Percentiles rank a stretch among this genome's conserved stretches.
These are phyloP conservation scores for Cryptosporidium felis DNA, from an alignment of 169 alveolate genomes.

Conservation along the genomic window DNA sequence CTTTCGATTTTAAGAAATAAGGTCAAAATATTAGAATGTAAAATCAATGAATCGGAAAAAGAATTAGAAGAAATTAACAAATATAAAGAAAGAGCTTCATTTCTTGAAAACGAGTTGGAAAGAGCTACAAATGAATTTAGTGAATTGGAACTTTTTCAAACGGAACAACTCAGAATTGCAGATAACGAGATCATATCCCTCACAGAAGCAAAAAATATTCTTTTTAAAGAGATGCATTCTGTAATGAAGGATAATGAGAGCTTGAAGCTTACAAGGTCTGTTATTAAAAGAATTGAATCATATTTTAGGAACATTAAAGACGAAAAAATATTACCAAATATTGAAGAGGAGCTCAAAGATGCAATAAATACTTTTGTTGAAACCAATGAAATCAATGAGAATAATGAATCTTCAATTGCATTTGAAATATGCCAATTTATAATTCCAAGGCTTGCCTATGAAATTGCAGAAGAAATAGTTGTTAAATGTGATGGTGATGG, in stretches of 20 bases:
- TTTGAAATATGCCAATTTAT: constrained; percentile 53
- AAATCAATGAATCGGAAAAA: constrained; percentile 1
- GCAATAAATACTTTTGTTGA: background rate
- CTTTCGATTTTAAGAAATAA: background rate
- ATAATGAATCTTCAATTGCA: background rate
- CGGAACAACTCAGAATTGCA: constrained; percentile 63
- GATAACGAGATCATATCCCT: constrained; percentile 36
- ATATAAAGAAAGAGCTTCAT: background rate
- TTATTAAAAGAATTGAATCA: constrained; percentile 33
- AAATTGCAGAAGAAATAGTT: constrained; percentile 69
- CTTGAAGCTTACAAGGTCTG: constrained; percentile 46
- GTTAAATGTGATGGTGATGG: background rate
- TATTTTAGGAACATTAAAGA: constrained; percentile 18
- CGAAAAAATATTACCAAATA: constrained; percentile 29
- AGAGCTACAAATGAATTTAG: constrained; percentile 39
- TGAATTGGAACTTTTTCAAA: constrained; percentile 57
- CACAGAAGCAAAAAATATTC: constrained; percentile 28
- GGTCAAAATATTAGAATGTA: constrained; percentile 3
- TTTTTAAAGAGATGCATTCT: constrained; percentile 40
- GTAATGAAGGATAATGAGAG: constrained; percentile 53
- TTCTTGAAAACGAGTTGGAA: constrained; percentile 60
- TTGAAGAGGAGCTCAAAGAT: constrained; percentile 23
- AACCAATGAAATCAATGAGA: background rate
- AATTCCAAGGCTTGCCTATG: constrained; percentile 57
- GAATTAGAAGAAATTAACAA: background rate